Evolutionary conservation across 2,329 filamentous ascomycete genomes (phyloP).

Genomic region (Talaromyces sp.): DNA sequence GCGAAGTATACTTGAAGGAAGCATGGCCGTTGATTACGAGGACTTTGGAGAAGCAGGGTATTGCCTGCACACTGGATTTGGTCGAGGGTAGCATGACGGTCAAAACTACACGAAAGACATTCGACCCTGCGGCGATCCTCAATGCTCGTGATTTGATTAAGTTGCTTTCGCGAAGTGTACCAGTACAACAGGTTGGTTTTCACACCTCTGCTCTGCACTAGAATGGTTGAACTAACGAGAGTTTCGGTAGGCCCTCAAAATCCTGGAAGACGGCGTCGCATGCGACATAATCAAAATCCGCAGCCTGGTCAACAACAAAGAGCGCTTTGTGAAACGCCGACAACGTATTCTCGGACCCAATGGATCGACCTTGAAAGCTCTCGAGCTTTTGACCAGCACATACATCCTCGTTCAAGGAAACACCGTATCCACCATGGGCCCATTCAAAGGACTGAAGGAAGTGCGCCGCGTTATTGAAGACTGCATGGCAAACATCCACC

Average conservation of each 20-base stretch:
- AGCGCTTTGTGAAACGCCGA: conserved; percentile 89
- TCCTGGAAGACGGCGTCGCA: conserved; percentile 85
- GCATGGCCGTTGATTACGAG: conserved; percentile 90
- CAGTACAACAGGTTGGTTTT: conserved; percentile 66
- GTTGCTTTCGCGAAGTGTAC: conserved; percentile 84
- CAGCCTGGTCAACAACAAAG: conserved; percentile 86
- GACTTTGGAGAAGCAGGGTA: conserved; percentile 79
- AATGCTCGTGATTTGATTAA: conserved; percentile 95
- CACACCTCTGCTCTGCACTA: neutral
- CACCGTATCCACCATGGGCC: conserved; percentile 88
- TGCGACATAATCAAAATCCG: conserved; percentile 97
- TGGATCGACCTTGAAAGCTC: conserved; percentile 87
- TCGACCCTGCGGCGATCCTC: conserved; percentile 86
- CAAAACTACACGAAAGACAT: conserved; percentile 89
- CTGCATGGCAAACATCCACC: conserved; percentile 93
- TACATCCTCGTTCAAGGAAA: conserved; percentile 97
- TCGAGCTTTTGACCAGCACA: conserved; percentile 85
- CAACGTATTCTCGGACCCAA: conserved; percentile 90
- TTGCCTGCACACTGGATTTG: conserved; percentile 88
- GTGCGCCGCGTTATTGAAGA: conserved; percentile 86
- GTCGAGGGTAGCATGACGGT: conserved; percentile 97
- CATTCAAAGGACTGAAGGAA: conserved; percentile 90
- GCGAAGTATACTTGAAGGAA: conserved; percentile 88
- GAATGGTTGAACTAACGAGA: conserved; percentile 18
- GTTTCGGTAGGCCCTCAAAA: conserved; percentile 68